These are phyloP conservation scores for Naganishia kalamii DNA, from an alignment of 768 basidiomycete species.

Conservation along the genomic window DNA sequence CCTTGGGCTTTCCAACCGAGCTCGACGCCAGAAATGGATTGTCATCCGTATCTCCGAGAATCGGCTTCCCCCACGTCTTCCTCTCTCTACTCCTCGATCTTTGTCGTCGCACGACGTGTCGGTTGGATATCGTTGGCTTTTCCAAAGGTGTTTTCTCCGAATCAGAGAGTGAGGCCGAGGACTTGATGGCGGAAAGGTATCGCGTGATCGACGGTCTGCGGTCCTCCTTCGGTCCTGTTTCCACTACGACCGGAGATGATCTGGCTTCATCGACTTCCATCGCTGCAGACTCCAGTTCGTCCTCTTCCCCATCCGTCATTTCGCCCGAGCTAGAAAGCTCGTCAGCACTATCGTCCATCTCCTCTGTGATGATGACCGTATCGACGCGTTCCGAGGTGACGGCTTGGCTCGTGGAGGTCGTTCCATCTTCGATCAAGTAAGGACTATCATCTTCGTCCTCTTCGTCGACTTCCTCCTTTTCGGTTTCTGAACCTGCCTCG, in stretches of 20 bases:
- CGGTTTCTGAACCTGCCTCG: neutral
- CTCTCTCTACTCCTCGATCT: neutral
- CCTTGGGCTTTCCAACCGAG: neutral
- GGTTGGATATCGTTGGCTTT: neutral
- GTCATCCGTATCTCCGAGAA: constrained; percentile 6
- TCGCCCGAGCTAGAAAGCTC: neutral
- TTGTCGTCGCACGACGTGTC: no score
- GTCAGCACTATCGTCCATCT: neutral
- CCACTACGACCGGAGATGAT: neutral
- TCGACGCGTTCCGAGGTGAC: neutral
- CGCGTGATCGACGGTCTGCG: neutral
- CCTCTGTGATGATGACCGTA: neutral
- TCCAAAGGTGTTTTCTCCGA: neutral
- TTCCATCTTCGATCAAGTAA: neutral
- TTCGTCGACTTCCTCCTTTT: neutral
- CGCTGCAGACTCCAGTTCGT: neutral
- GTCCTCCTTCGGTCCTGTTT: neutral
- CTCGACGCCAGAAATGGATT: constrained; percentile 16
- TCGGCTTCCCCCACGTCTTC: constrained; percentile 13
- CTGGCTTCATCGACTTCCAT: constrained; percentile 1
- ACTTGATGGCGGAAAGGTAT: constrained; percentile 5
- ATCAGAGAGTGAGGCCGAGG: neutral
- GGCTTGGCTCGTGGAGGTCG: neutral
- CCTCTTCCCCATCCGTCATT: neutral
- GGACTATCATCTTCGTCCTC: constrained; percentile 12